phyloP scores from a whole-genome alignment of 345 rosid species.

The Acer saccharum region DNA sequence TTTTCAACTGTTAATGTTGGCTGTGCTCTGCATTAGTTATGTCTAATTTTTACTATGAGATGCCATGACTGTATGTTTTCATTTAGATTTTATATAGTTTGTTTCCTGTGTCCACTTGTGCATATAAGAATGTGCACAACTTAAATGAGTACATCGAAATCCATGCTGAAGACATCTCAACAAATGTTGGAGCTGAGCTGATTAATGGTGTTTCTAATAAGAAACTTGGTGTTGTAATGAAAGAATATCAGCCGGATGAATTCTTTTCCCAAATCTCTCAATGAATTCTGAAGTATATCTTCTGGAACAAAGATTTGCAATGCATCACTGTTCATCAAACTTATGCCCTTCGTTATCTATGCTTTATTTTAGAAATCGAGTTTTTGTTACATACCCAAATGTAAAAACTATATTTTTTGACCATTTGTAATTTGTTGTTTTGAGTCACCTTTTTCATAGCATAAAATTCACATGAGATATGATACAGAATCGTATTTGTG shows the following conservation, averaged over 20 bases:
- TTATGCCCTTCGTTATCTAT: neutral
- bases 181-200: constrained; percentile 30
- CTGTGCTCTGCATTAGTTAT: neutral
- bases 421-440: neutral
- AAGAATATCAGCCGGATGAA: constrained; percentile 60
- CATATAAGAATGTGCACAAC: constrained; percentile 74
- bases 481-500: neutral
- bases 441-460: neutral
- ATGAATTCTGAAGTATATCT: neutral
- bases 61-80: too few relatives aligned
- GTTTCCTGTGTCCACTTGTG: constrained; percentile 6
- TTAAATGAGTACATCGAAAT: constrained; percentile 74
- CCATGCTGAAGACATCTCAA: constrained; percentile 35
- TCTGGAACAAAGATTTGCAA: neutral
- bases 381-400: neutral
- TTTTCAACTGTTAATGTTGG: neutral
- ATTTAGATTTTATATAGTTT: neutral
- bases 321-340: neutral
- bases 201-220: constrained; percentile 38
- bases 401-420: neutral
- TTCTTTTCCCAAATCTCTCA: constrained; percentile 45
- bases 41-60: neutral
- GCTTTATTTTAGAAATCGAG: neutral
- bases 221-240: constrained; percentile 56
- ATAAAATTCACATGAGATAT: neutral